Base-by-base conservation (phyloP, 495 filamentous ascomycete genomes). In the Hypoxylon subgilvum region DNA sequence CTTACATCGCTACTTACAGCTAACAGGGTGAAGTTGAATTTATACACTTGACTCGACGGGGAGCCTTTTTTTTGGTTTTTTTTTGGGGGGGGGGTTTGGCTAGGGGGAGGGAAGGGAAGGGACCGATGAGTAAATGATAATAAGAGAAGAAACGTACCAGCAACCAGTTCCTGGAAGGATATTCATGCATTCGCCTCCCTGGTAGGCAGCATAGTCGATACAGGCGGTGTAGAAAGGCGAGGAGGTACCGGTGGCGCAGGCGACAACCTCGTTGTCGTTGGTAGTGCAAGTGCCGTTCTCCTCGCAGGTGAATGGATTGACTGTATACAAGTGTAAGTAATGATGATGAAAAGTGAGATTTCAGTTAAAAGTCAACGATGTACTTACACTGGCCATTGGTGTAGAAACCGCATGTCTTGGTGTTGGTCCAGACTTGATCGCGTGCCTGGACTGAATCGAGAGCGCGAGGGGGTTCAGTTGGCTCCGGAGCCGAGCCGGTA, bases 331-430 rank as follows among this genome's bases (percentile, higher is more conserved):
- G 19, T 19, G 32, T 61, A 18, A 54, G 62, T 16, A 13, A 52
- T 13, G 19, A 19, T 32, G 8, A 40, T 23, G 23, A 27, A 19
- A 12, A 44, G 16, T 8, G 34, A 19, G 3, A 71, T 71, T 72
- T 65, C 75, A 72, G 74, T 0, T 60, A 57, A 7, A 39, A 4
- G 13, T 66, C 65, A 0, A 65, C 35, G n/a, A 54, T 55, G 59
- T 63, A 77, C 6, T n/a, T n/a, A n/a, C n/a, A n/a, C n/a, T n/a
- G n/a, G n/a, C n/a, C n/a, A n/a, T n/a, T n/a, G n/a, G n/a, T n/a
- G n/a, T n/a, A n/a, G n/a, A n/a, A n/a, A n/a, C 72, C 73, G 47
- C 75, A 77, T 1, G 75, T 77, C 36, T 62, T 30, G 0, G 22
- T 21, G 40, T 76, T 71, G 1, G 56, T 30, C 68, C 69, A 77